phyloP scores from a whole-genome alignment of 1,139 yeast genomes.

The Magnusiomyces ingens region DNA sequence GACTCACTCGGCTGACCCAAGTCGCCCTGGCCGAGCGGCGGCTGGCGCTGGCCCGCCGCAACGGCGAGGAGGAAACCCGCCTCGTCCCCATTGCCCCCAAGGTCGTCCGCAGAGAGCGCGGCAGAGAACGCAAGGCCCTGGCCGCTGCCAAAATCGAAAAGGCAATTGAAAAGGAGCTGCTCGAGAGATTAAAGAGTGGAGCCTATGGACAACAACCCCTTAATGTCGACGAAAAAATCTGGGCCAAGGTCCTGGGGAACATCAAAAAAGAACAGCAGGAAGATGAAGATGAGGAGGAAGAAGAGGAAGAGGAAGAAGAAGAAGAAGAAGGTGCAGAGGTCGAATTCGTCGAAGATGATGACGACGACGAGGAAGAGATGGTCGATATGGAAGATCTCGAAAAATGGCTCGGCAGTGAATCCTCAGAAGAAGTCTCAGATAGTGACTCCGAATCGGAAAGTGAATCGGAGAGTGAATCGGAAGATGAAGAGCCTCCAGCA shows the following conservation, averaged over 20 bases:
- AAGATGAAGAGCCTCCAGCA: constrained; percentile 23
- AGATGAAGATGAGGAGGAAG: constrained; percentile 57
- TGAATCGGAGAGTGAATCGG: constrained; percentile 26
- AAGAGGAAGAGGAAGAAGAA: constrained; percentile 54
- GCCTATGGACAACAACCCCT: constrained; percentile 97
- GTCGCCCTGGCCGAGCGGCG: constrained; percentile 96
- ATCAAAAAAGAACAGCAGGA: constrained; percentile 53
- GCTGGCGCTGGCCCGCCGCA: constrained; percentile 58
- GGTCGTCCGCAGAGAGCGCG: constrained; percentile 88
- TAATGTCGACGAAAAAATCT: constrained; percentile 89
- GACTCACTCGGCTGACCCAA: constrained; percentile 89
- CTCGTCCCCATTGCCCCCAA: constrained; percentile 44
- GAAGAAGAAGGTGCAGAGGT: constrained; percentile 49
- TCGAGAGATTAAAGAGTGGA: constrained; percentile 92
- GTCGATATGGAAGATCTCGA: constrained; percentile 90
- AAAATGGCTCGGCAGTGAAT: constrained; percentile 71
- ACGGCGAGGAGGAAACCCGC: constrained; percentile 2
- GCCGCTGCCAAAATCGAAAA: constrained; percentile 96
- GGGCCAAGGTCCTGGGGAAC: constrained; percentile 87
- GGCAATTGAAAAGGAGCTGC: constrained; percentile 88
- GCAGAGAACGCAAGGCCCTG: constrained; percentile 91
- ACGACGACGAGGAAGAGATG: constrained; percentile 59
- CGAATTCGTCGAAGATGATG: constrained; percentile 72
- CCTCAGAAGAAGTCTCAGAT: constrained; percentile 33
- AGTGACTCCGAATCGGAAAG: constrained; percentile 31